Evolutionary conservation across 768 basidiomycete genomes (phyloP).

Genomic region (Mycena leptocephala): DNA sequence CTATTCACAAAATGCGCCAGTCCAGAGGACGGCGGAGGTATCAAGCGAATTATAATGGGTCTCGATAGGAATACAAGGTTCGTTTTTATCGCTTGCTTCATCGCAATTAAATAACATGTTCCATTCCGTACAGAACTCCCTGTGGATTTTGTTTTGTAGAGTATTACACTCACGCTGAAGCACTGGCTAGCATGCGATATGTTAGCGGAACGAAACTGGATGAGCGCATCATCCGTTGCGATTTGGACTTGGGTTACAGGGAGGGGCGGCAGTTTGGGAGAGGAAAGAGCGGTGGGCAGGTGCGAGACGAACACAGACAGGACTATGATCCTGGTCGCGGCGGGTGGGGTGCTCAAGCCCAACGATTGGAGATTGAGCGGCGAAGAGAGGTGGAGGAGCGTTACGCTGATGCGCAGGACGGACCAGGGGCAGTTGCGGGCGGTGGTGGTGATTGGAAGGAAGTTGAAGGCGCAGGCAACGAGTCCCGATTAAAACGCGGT

Average conservation of each 20-base stretch:
- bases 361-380: conserved; percentile 80
- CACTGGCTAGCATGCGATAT: conserved; percentile 93
- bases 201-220: conserved; percentile 99
- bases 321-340: conserved; percentile 98
- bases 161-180: conserved; percentile 96
- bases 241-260: conserved; percentile 96
- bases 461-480: conserved; percentile 58
- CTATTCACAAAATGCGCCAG: conserved; percentile 92
- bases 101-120: conserved; percentile 16
- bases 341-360: conserved; percentile 93
- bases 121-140: conserved; percentile 74
- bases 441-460: conserved; percentile 93
- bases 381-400: conserved; percentile 89
- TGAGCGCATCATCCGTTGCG: conserved; percentile 98
- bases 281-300: conserved; percentile 97
- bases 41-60: conserved; percentile 96
- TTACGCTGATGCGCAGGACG: conserved; percentile 86
- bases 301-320: conserved; percentile 96
- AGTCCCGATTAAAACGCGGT: conserved; percentile 73
- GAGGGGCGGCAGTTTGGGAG: conserved; percentile 98
- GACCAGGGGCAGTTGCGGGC: conserved; percentile 85
- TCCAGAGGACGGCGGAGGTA: conserved; percentile 90
- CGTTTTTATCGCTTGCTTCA: conserved; percentile 25
- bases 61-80: conserved; percentile 92
- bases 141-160: conserved; percentile 98